A percentile compares a stretch with the other conserved stretches of the same genome.
Conservation (phyloP, 2,329 filamentous ascomycete species). For the Xenoacremonium recifei region DNA sequence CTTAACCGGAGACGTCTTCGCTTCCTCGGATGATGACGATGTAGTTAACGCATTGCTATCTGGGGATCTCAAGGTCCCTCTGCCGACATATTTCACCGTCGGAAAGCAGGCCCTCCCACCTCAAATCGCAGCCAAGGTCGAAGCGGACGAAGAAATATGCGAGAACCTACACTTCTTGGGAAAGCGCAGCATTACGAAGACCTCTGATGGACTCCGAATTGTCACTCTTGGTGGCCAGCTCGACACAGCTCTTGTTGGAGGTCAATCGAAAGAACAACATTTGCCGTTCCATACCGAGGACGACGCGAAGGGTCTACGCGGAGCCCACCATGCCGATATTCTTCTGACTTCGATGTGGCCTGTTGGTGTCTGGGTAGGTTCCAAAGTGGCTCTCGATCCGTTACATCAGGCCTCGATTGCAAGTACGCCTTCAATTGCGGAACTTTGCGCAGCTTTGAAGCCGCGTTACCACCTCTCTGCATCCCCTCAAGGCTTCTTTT, state of each 20-base stretch:
- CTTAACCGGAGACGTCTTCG: slow-evolving; percentile 80
- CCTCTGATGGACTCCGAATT: slow-evolving; percentile 83
- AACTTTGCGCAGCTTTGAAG: slow-evolving; percentile 75
- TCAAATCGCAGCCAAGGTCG: slow-evolving; percentile 69
- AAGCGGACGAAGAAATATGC: slow-evolving; percentile 73
- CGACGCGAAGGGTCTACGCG: slow-evolving; percentile 73
- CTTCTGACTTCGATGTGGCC: slow-evolving; percentile 89
- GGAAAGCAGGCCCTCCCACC: slow-evolving; percentile 71
- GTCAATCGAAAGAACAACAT: slow-evolving; percentile 68
- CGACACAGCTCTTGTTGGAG: slow-evolving; percentile 58
- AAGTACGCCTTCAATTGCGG: slow-evolving; percentile 68
- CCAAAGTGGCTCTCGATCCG: slow-evolving; percentile 58
- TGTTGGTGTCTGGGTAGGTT: slow-evolving; percentile 65
- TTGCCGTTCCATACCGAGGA: slow-evolving; percentile 74
- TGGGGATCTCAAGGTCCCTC: slow-evolving; percentile 70
- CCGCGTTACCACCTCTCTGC: slow-evolving; percentile 89
- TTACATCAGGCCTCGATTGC: slow-evolving; percentile 50
- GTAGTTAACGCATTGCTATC: slow-evolving; percentile 63
- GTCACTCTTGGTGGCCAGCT: slow-evolving; percentile 79
- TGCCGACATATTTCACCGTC: slow-evolving; percentile 90
- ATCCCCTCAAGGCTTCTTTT: slow-evolving; percentile 67
- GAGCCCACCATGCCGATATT: slow-evolving; percentile 79
- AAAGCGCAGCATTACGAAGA: slow-evolving; percentile 84
- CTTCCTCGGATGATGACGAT: slow-evolving; percentile 56
- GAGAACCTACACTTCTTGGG: slow-evolving; percentile 89